Evolutionary conservation across 768 basidiomycete genomes (phyloP), one percentile per base, ranked within the genome.

Genomic region (Phlebiopsis gigantea): DNA sequence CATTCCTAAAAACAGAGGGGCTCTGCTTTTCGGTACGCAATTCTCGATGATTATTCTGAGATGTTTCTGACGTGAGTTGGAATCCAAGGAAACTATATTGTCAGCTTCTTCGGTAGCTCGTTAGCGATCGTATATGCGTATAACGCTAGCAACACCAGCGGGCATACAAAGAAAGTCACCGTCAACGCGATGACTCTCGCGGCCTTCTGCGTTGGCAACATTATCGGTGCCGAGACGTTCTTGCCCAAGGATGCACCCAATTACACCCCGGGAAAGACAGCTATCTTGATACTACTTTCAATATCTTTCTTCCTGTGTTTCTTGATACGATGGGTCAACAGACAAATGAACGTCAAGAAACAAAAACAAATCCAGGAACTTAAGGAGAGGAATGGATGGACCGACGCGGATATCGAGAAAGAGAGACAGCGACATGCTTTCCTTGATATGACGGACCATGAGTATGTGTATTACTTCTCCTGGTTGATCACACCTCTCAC

Each of bases 121-220:
- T 67, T 87, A 5, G 79, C 83, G 0, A 75, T 78, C 0, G 73
- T 85, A 8, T 85, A 85, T 56, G 82, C 84, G 0, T 85, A 81
- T 61, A 84, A 84, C 52, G 80, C 83, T 7, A 79, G 78, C 50
- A 85, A 86, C 65, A 85, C 79, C 0, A 77, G 77, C 30, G 82
- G 83, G 0, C 79, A 83, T 50, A 86, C 83, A 6, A 86, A 87
- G 73, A 87, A 86, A 71, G 73, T 71, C 57, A 85, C 83, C 2
- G 75, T 84, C 59, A 84, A 84, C 54, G 79, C 82, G 5, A 72
- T 83, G 75, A 84, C 81, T 2, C 67, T 84, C 21, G 73, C 74
- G 3, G 69, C 79, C 0, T 83, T 84, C 62, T 75, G 76, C 47
- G 59, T 82, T 25, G 81, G 84, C 15, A 85, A 85, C 63, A 81